Conservation (phyloP, 2,329 filamentous ascomycete species). For the Emmonsiellopsis sp. region DNA sequence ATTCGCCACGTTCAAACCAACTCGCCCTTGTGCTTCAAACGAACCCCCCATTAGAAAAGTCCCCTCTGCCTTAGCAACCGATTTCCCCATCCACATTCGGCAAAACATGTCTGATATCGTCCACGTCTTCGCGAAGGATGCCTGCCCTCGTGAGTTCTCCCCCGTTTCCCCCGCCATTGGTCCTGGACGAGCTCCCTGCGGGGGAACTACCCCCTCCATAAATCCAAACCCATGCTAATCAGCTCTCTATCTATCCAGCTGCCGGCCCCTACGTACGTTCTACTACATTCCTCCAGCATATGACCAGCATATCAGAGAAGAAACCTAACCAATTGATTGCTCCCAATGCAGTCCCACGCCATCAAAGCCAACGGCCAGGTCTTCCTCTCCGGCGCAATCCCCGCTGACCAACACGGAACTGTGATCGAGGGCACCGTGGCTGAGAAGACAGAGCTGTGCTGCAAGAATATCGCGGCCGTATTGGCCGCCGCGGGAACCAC, state of each 20-base stretch:
- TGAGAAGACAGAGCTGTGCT: slow-evolving; percentile 61
- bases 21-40: no score
- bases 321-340: background rate
- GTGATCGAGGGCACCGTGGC: slow-evolving; percentile 56
- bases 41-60: background rate
- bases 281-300: background rate
- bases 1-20: no score
- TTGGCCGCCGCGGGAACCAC: slow-evolving; percentile 71
- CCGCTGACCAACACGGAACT: slow-evolving; percentile 52
- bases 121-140: slow-evolving; percentile 31
- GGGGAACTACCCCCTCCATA: background rate
- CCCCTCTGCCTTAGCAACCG: background rate
- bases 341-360: slow-evolving; percentile 41
- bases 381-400: slow-evolving; percentile 69
- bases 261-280: slow-evolving; percentile 34
- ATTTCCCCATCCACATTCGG: background rate
- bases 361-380: slow-evolving; percentile 59
- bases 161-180: background rate
- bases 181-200: no score
- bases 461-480: slow-evolving; percentile 74
- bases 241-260: slow-evolving; percentile 4
- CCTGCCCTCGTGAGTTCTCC: slow-evolving; percentile 34
- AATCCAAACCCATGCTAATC: background rate
- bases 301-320: background rate
- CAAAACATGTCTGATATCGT: slow-evolving; percentile 31